Evolutionary conservation across 768 basidiomycete species (phyloP).

Genomic region (Phlebiopsis flavidoalba): DNA sequence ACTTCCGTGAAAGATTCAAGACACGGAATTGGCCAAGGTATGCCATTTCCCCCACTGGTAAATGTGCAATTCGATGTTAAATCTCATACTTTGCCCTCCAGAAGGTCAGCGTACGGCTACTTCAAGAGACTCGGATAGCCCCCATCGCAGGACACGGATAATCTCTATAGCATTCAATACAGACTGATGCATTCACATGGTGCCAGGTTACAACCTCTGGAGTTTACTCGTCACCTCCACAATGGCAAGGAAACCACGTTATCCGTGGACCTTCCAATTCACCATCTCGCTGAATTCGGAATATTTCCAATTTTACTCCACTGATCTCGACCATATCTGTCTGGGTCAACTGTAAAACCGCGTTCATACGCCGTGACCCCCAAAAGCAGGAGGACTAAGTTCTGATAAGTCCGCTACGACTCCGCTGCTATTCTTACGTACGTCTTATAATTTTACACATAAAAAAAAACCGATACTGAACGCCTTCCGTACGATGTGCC

Average conservation of each 20-base stretch:
- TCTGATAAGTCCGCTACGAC: constrained; percentile 30
- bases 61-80: background rate
- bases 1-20: constrained; percentile 18
- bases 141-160: constrained; percentile 60
- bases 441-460: constrained; percentile 24
- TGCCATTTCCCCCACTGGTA: background rate
- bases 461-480: background rate
- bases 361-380: constrained; percentile 58
- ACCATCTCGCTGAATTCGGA: constrained; percentile 42
- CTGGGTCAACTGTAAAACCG: constrained; percentile 50
- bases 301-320: constrained; percentile 25
- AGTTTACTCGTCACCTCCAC: constrained; percentile 26
- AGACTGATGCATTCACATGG: constrained; percentile 33
- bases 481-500: constrained; percentile 62
- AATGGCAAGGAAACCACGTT: constrained; percentile 33
- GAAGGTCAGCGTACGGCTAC: constrained; percentile 11
- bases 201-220: constrained; percentile 36
- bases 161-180: constrained; percentile 47
- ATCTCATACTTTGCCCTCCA: background rate
- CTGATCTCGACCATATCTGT: constrained; percentile 60
- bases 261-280: constrained; percentile 40
- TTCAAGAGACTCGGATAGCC: constrained; percentile 36
- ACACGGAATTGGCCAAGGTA: constrained; percentile 10
- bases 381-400: constrained; percentile 31
- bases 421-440: constrained; percentile 63